phyloP scores from a whole-genome alignment of 805 yeast species.

The Candida xiaguanensis region DNA sequence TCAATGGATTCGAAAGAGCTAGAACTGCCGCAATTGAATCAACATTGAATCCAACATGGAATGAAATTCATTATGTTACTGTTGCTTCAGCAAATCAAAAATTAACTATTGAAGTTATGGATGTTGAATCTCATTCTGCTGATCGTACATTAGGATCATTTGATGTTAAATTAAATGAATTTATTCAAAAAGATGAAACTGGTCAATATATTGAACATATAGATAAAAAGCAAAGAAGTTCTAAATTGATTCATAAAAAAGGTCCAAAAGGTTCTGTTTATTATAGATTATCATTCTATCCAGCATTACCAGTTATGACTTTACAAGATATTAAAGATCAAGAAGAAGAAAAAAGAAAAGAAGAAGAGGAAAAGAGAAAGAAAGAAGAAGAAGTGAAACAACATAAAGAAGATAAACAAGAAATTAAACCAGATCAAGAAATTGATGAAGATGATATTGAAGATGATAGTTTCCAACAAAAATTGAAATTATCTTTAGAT shows the following conservation, averaged over 20 bases:
- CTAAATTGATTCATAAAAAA: constrained; percentile 65
- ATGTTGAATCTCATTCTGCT: constrained; percentile 69
- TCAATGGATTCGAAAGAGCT: constrained; percentile 71
- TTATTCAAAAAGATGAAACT: constrained; percentile 66
- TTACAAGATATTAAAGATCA: constrained; percentile 68
- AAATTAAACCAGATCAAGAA: constrained; percentile 24
- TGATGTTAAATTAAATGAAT: constrained; percentile 61
- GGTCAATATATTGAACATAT: constrained; percentile 56
- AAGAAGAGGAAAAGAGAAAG: constrained; percentile 21
- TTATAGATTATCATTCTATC: constrained; percentile 79
- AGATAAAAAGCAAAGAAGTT: constrained; percentile 53
- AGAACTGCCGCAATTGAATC: constrained; percentile 70
- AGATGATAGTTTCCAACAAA: constrained; percentile 27
- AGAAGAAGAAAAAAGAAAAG: constrained; percentile 38
- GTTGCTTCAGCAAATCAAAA: constrained; percentile 80
- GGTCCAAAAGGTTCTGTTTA: constrained; percentile 81
- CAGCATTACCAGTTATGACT: constrained; percentile 73
- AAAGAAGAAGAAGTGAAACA: constrained; percentile 6
- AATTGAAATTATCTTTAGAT: constrained; percentile 50
- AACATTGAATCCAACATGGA: constrained; percentile 78
- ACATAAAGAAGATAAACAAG: constrained; percentile 8
- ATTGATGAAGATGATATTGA: constrained; percentile 32
- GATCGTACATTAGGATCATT: constrained; percentile 88
- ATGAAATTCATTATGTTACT: constrained; percentile 78
- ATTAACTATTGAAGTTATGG: constrained; percentile 87